Percentiles rank a stretch among this genome's conserved stretches.
Conservation (phyloP, 2,329 filamentous ascomycete species). For the Diaporthe sp. region DNA sequence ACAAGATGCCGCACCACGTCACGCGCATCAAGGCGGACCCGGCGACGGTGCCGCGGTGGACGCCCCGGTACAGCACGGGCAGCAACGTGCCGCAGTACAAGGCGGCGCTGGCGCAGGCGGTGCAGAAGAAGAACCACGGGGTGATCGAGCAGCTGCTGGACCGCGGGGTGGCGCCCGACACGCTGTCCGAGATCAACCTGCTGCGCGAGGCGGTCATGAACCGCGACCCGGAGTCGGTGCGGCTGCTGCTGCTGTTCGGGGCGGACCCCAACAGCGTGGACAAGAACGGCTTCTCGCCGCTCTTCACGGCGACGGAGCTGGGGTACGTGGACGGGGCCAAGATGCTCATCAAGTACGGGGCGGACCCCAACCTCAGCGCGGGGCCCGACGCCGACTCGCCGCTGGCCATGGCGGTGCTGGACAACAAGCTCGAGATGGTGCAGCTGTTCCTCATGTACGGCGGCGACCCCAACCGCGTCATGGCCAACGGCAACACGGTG, state of each 20-base stretch:
- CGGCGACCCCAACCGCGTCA: slow-evolving; percentile 67
- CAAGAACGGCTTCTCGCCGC: slow-evolving; percentile 63
- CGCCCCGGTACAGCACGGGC: slow-evolving; percentile 60
- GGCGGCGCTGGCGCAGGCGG: slow-evolving; percentile 64
- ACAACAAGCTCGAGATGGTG: slow-evolving; percentile 68
- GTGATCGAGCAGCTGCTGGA: slow-evolving; percentile 70
- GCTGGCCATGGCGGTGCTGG: slow-evolving; percentile 63
- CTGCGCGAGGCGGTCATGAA: slow-evolving; percentile 67
- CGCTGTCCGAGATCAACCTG: slow-evolving; percentile 59
- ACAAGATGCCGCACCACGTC: slow-evolving; percentile 54
- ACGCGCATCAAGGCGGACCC: slow-evolving; percentile 66
- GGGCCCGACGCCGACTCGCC: slow-evolving; percentile 68
- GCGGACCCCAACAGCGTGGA: slow-evolving; percentile 68
- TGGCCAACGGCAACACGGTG: slow-evolving; percentile 70
- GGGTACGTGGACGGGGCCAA: slow-evolving; percentile 69
- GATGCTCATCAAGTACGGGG: slow-evolving; percentile 74
- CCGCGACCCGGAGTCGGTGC: slow-evolving; percentile 66
- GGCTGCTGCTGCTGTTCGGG: slow-evolving; percentile 69
- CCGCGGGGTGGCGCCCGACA: slow-evolving; percentile 67
- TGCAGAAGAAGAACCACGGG: slow-evolving; percentile 70
- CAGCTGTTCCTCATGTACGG: slow-evolving; percentile 74
- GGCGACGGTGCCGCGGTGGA: slow-evolving; percentile 64
- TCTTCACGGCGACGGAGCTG: slow-evolving; percentile 64
- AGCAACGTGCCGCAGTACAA: slow-evolving; percentile 60
- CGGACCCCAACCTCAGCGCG: slow-evolving; percentile 48